Evolutionary conservation across 352 stramenopile genomes (phyloP).

Genomic region (Phytophthora pinifolia): DNA sequence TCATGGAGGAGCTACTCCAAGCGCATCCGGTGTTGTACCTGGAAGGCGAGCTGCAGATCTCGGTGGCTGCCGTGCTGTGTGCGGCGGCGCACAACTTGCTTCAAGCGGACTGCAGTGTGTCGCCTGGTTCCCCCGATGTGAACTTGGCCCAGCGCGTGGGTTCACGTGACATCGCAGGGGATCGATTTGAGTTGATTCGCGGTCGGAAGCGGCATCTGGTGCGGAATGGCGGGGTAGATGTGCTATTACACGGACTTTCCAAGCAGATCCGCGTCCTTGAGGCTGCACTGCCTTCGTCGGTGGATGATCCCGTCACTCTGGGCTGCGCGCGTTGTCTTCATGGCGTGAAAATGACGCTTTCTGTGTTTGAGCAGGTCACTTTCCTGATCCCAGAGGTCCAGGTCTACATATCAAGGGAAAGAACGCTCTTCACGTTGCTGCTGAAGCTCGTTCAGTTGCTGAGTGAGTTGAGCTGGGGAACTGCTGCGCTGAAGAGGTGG

Average conservation of each 20-base stretch:
- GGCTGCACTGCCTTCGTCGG: background rate
- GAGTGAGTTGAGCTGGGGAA: constrained; percentile 39
- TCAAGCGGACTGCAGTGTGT: constrained; percentile 28
- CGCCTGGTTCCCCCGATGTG: background rate
- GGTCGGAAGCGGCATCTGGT: constrained; percentile 45
- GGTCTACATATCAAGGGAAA: constrained; percentile 39
- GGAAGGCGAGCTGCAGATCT: constrained; percentile 34
- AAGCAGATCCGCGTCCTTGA: constrained; percentile 9
- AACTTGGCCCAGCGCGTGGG: constrained; percentile 8
- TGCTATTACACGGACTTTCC: constrained; percentile 21
- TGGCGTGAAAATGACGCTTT: constrained; percentile 41
- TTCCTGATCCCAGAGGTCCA: constrained; percentile 58
- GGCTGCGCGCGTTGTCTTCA: constrained; percentile 33
- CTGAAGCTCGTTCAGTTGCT: constrained; percentile 42
- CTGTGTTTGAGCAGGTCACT: constrained; percentile 68
- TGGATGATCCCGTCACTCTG: constrained; percentile 6
- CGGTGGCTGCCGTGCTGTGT: constrained; percentile 31
- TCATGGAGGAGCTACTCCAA: constrained; percentile 29
- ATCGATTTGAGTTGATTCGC: constrained; percentile 31
- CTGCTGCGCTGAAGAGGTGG: constrained; percentile 24
- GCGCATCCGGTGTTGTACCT: constrained; percentile 37
- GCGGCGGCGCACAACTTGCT: constrained; percentile 49
- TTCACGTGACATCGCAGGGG: constrained; percentile 14
- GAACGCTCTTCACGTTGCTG: constrained; percentile 37
- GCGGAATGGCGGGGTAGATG: constrained; percentile 37